Evolutionary conservation across 2,329 filamentous ascomycete species (phyloP), one percentile per base, ranked within the genome.

Genomic region (Ustilaginoidea virens): DNA sequence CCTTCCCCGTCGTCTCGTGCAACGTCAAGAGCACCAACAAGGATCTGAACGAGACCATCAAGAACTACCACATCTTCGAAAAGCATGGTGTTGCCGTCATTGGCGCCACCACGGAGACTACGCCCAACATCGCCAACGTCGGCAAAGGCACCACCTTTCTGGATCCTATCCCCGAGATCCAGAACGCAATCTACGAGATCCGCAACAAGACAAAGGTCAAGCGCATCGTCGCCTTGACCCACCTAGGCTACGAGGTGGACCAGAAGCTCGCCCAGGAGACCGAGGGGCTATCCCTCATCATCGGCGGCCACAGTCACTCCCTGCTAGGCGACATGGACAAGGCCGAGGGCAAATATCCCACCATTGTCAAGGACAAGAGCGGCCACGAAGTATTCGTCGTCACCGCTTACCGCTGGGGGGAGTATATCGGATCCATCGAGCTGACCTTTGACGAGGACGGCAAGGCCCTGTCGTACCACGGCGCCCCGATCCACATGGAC

Each of bases 371-470:
- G 17, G 74, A 78, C 45, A 48, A 58, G 36, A 63, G 69, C 28
- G 72, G 69, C 25, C 66, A 77, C 19, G 74, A 78, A 40, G 73
- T 78, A 28, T 78, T 77, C 43, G 63, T 77, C 40, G 73, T 79
- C 12, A 75, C 71, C 6, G 66, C 72, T 3, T 78, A 72, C 44
- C 64, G 71, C 36, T 78, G 74, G 74, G 73, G 73, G 29, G 69
- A 77, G 50, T 77, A 77, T 32, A 49, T 78, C 3, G 74, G 73
- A 33, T 73, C 73, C 46, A 78, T 78, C 38, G 71, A 76, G 36
- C 61, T 78, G 6, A 69, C 67, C 1, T 78, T 74, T 41, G 69
- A 74, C 39, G 37, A 55, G 4, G 51, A 66, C 2, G 74, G 74
- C 45, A 70, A 65, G 45, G 64, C 75, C 11, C 56, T 77, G 5